These are phyloP conservation scores for Didymella segeticola DNA, from an alignment of 2,329 filamentous ascomycete species.

Conservation along the genomic window DNA sequence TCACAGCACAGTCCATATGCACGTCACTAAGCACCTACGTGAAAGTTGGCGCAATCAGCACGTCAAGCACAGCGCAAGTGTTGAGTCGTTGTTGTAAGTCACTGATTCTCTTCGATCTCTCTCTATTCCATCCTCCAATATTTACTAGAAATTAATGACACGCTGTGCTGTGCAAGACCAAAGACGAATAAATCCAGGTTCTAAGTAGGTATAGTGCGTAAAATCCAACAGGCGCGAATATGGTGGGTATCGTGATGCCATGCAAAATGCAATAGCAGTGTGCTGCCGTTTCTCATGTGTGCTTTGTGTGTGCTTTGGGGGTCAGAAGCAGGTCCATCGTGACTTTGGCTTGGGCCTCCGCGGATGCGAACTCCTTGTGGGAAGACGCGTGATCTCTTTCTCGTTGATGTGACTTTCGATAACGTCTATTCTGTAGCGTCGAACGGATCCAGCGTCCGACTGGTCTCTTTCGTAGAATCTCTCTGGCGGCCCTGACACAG, in stretches of 20 bases:
- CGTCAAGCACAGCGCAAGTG: neutral
- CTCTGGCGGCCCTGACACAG: slow-evolving; percentile 41
- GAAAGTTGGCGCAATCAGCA: neutral
- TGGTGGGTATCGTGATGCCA: slow-evolving; percentile 41
- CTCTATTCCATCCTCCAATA: neutral
- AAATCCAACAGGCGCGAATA: slow-evolving; percentile 28
- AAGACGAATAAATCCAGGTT: slow-evolving; percentile 20
- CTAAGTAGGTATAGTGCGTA: slow-evolving; percentile 24
- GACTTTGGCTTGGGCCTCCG: slow-evolving; percentile 26
- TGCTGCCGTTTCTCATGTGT: slow-evolving; percentile 13
- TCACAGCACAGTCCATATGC: no score
- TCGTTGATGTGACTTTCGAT: slow-evolving; percentile 32
- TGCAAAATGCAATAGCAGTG: slow-evolving; percentile 29
- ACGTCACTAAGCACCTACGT: no score
- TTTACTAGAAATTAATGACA: slow-evolving; percentile 19
- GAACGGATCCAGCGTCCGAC: slow-evolving; percentile 46
- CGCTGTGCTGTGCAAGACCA: slow-evolving; percentile 14
- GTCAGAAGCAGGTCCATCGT: slow-evolving; percentile 39
- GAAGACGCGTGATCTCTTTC: slow-evolving; percentile 26
- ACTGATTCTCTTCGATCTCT: neutral
- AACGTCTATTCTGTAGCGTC: slow-evolving; percentile 46
- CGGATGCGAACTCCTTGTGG: slow-evolving; percentile 14
- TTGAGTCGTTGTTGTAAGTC: neutral
- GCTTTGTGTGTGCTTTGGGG: neutral
- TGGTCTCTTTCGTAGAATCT: slow-evolving; percentile 48